phyloP scores from a whole-genome alignment of 176 grass and related monocot species.

The Oryza meyeriana region DNA sequence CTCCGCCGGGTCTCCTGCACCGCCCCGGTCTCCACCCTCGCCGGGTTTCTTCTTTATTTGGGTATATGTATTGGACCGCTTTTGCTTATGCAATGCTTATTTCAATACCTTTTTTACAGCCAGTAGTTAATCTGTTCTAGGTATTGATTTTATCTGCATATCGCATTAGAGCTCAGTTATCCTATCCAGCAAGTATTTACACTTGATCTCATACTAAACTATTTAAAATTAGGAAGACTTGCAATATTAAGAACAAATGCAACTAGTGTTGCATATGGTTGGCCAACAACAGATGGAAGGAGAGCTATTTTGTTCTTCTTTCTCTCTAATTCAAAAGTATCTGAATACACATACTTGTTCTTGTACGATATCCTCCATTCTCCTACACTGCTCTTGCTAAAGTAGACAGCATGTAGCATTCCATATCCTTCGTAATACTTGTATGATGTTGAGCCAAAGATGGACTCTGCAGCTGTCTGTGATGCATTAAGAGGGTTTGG shows the following conservation, averaged over 20 bases:
- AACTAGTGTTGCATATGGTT: constrained; percentile 25
- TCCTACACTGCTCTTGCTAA: constrained; percentile 23
- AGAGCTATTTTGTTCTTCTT: constrained; percentile 20
- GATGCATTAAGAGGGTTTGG: constrained; percentile 36
- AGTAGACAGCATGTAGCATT: constrained; percentile 46
- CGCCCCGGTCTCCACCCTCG: too few species aligned
- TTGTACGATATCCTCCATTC: constrained; percentile 37
- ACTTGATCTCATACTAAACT: neutral
- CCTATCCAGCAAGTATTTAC: too few species aligned
- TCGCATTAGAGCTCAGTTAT: too few species aligned
- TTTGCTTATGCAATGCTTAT: too few species aligned
- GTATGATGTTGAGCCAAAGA: constrained; percentile 36
- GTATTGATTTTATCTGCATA: too few species aligned
- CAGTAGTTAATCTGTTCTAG: too few species aligned
- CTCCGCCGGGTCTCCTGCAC: too few species aligned
- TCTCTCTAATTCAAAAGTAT: constrained; percentile 38
- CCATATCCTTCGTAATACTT: constrained; percentile 42
- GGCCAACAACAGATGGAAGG: constrained; percentile 22
- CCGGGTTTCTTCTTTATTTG: too few species aligned
- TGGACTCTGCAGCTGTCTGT: constrained; percentile 24
- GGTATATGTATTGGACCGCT: too few species aligned
- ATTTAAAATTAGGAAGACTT: neutral
- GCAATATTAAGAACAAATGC: constrained; percentile 33
- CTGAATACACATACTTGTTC: constrained; percentile 41
- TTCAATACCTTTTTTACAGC: too few species aligned